Evolutionary conservation across 139 green algal species (phyloP).

Genomic region (Chlamydomonas incerta): DNA sequence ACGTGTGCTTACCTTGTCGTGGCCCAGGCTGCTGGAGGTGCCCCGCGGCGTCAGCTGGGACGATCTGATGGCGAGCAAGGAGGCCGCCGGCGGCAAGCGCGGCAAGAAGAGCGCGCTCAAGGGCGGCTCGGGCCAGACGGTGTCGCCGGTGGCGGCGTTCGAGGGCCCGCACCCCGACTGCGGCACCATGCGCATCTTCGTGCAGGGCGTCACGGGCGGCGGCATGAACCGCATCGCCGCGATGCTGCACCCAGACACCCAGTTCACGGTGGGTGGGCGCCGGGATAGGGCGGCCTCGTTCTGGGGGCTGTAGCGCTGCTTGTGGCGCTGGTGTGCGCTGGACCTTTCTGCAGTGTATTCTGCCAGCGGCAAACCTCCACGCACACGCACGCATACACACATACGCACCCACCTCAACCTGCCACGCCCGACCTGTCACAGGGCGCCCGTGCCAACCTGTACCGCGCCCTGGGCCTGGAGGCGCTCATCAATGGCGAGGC

Average conservation of each 20-base stretch:
- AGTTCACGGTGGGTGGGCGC: background rate
- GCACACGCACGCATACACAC: no score
- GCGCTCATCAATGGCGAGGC: background rate
- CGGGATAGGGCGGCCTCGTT: no score
- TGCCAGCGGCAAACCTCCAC: no score
- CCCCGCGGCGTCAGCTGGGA: constrained; percentile 15
- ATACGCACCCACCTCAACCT: no score
- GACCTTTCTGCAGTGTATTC: no score
- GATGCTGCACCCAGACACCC: constrained; percentile 25
- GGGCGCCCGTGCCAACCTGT: constrained; percentile 14
- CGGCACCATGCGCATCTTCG: constrained; percentile 14
- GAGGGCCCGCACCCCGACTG: constrained; percentile 26
- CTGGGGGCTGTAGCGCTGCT: no score
- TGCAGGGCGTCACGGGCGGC: constrained; percentile 26
- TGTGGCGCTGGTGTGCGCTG: no score
- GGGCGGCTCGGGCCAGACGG: background rate
- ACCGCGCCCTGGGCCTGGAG: constrained; percentile 34
- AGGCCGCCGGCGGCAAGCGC: background rate
- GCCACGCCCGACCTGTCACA: no score
- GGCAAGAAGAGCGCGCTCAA: constrained; percentile 1
- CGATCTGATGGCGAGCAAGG: constrained; percentile 11
- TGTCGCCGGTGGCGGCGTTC: background rate
- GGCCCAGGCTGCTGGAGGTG: constrained; percentile 3
- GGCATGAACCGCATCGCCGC: constrained; percentile 12
- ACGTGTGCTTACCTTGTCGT: no score